Evolutionary conservation across 176 grass and related monocot genomes (phyloP).

Genomic region (Tillandsia fasciculata): DNA sequence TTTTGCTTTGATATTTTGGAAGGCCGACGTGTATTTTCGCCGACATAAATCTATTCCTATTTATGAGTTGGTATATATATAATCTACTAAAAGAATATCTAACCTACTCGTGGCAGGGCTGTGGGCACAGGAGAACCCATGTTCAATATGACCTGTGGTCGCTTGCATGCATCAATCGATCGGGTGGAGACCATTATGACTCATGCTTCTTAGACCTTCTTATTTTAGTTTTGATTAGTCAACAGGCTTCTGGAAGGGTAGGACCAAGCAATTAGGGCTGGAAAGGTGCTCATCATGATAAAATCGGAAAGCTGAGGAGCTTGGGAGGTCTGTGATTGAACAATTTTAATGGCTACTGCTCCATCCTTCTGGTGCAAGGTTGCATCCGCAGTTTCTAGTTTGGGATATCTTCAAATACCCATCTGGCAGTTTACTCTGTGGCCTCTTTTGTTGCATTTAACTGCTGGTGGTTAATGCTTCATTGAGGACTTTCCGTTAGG

Average conservation of each 20-base stretch:
- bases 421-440: no score
- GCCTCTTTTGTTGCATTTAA: no score
- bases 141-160: slow-evolving; percentile 76
- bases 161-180: slow-evolving; percentile 85
- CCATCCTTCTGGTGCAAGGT: neutral
- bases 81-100: neutral
- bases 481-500: no score
- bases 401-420: no score
- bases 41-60: neutral
- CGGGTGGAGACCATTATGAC: slow-evolving; percentile 75
- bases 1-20: no score
- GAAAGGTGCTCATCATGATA: neutral
- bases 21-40: neutral
- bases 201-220: neutral
- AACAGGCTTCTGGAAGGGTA: neutral
- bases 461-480: no score
- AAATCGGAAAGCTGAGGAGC: neutral
- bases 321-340: neutral
- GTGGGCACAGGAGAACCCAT: slow-evolving; percentile 77
- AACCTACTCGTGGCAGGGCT: slow-evolving; percentile 35
- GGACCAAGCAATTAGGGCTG: neutral
- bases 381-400: neutral
- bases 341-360: neutral
- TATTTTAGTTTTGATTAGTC: neutral
- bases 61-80: neutral